Evolutionary conservation across 106 monocot species (phyloP), one percentile per base, ranked within the genome.

Genomic region (Dioscorea alata): DNA sequence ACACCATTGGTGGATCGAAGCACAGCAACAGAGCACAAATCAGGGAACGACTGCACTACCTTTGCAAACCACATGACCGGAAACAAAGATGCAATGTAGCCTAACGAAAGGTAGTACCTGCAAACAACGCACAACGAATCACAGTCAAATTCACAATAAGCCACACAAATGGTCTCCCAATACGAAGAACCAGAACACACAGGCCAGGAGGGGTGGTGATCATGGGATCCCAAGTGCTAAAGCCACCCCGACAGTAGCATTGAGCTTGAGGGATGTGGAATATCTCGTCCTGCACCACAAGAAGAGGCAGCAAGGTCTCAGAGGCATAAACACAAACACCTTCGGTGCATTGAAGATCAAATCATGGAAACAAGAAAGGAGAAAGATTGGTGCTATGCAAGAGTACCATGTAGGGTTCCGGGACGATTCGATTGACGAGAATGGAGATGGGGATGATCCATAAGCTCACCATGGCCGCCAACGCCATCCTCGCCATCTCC

Each of bases 161-260:
- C 42, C 9, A 42, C 10, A 42, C 9, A 6, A 6, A 42, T 42
- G 42, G 9, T 42, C 2, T 42, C 42, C 42, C 5, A 42, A 42
- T 42, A 3, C 42, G 0, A 42, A 42, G 42, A 42, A 42, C 42
- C 10, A 67, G 0, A 48, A 72, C 92, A 85, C 60, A 92, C 97
- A 99, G 42, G 50, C 97, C 97, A 71, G 97, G 97, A 69, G 90
- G 97, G 28, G 97, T 93, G 58, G 97, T 99, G 75, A 93, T 99
- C 97, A 93, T 99, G 63, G 97, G 92, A 90, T 99, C 90, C 97
- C 97, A 99, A 48, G 69, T 76, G 32, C 73, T 58, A 72, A 93
- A 88, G 56, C 93, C 78, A 23, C 97, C 90, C 23, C 63, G 31
- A 73, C 97, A 99, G 75, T 99, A 93, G 23, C 67, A 59, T 66